A percentile compares a stretch with the other conserved stretches of the same genome.
These are phyloP conservation scores for Mucuna pruriens DNA, from an alignment of 306 rosid genomes.

Conservation along the genomic window DNA sequence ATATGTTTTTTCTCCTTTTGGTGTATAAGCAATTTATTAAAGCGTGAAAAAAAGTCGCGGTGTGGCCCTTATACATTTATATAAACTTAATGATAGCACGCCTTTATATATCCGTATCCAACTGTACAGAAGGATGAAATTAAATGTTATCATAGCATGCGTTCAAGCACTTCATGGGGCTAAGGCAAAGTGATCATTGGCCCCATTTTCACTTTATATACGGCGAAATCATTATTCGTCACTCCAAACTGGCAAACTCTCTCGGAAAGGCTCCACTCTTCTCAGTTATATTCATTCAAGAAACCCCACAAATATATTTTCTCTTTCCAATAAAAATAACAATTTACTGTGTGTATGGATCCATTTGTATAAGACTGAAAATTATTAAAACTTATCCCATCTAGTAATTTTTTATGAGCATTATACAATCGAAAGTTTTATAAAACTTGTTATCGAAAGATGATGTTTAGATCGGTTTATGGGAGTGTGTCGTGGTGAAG, in stretches of 20 bases:
- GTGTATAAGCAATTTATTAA: not conserved
- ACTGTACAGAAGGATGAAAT: not conserved
- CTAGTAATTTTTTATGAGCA: too few species aligned
- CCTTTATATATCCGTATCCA: not conserved
- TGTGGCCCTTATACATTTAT: not conserved
- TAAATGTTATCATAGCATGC: conserved; percentile 5
- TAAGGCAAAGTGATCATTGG: not conserved
- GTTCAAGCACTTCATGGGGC: not conserved
- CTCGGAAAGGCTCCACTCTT: not conserved
- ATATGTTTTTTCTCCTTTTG: not conserved
- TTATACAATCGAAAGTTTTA: too few species aligned
- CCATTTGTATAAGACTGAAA: too few species aligned
- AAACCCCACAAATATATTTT: not conserved
- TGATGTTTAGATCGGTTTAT: too few species aligned
- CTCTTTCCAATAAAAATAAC: not conserved
- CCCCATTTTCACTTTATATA: not conserved
- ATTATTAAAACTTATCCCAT: too few species aligned
- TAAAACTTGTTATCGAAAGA: too few species aligned
- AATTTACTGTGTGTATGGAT: not conserved
- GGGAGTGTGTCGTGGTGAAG: too few species aligned
- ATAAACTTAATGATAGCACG: not conserved
- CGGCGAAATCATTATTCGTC: not conserved
- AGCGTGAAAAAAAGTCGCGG: not conserved
- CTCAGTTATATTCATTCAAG: not conserved
- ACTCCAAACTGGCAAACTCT: not conserved